Evolutionary conservation across 345 rosid species (phyloP), one percentile per base, ranked within the genome.

Genomic region (Corymbia maculata): DNA sequence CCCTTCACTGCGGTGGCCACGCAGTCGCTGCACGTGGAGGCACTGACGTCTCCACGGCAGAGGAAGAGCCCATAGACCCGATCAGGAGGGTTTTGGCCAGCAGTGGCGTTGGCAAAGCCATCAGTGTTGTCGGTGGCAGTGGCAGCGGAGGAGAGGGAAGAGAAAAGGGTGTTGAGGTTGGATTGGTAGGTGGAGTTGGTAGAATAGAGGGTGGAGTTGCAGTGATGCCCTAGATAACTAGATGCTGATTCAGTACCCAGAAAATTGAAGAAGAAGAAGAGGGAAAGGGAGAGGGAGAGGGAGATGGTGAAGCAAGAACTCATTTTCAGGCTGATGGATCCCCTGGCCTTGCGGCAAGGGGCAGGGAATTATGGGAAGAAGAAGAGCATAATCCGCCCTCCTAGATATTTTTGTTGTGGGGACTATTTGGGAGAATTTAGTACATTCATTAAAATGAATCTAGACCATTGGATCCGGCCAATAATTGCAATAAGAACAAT

Each of bases 41-140:
- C 1, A 0, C 36, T n/a, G 42, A 66, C 10, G 42, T 66, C 75
- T 2, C 89, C 94, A 0, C 93, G 93, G 93, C 94, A 93, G 75
- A 92, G 93, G 86, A 92, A 93, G 66, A 92, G 59, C 9, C 94
- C 94, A 16, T 89, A 89, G 86, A 88, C 92, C 51, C 32, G 59
- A 59, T 88, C 30, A 3, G 90, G 82, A 13, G 85, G 11, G 53
- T 79, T 88, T 87, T 87, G 90, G 85, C 92, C 93, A 0, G 55
- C 44, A 0, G 75, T 66, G 75, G 75, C 75, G 42, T 66, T 66
- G 75, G 75, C 42, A 0, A 57, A 9, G 64, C 64, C 64, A 6
- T 8, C 6, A 44, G 79, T 68, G 79, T 4, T 8, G 45, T 16
- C 2, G 79, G 45, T 4, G 22, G 79, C 44, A 1, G 79, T 22